Conservation (phyloP, 1,139 yeast genomes). For the Blastobotrys raffinosifermentans region DNA sequence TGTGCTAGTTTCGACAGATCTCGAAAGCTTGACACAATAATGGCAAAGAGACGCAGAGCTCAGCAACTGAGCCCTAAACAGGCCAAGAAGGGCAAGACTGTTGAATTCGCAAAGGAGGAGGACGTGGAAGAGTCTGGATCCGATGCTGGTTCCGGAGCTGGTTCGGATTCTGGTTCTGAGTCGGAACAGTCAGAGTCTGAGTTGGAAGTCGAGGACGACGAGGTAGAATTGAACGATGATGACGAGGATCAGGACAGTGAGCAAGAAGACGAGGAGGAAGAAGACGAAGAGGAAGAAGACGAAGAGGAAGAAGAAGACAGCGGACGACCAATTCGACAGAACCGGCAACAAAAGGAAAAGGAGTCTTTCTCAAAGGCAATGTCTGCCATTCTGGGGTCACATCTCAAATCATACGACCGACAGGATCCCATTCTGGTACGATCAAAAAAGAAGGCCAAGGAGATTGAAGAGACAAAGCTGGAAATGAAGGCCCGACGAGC, state of each 20-base stretch:
- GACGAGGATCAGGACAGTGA: constrained; percentile 22
- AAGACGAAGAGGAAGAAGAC: constrained; percentile 15
- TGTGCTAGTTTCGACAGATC: constrained; percentile 1
- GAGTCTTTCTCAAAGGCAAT: constrained; percentile 76
- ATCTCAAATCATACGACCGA: constrained; percentile 81
- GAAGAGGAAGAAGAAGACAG: constrained; percentile 24
- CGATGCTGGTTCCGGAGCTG: no score
- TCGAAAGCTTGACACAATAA: background rate
- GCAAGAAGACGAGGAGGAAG: constrained; percentile 19
- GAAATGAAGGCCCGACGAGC: constrained; percentile 79
- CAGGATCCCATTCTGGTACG: constrained; percentile 82
- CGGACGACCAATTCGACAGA: constrained; percentile 22
- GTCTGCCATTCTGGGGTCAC: constrained; percentile 76
- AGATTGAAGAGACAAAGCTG: constrained; percentile 72
- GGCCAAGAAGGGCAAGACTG: constrained; percentile 3
- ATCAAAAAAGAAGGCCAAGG: constrained; percentile 58
- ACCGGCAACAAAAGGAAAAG: constrained; percentile 51
- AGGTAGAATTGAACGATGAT: constrained; percentile 14
- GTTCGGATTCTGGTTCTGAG: no score
- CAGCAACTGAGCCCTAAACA: background rate
- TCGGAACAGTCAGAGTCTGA: constrained; percentile 18
- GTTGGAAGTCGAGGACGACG: constrained; percentile 10
- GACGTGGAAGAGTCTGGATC: no score
- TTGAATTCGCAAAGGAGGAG: constrained; percentile 2
- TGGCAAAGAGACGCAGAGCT: background rate